Evolutionary conservation across 345 rosid species (phyloP).

Genomic region (Arabidopsis arenosa): DNA sequence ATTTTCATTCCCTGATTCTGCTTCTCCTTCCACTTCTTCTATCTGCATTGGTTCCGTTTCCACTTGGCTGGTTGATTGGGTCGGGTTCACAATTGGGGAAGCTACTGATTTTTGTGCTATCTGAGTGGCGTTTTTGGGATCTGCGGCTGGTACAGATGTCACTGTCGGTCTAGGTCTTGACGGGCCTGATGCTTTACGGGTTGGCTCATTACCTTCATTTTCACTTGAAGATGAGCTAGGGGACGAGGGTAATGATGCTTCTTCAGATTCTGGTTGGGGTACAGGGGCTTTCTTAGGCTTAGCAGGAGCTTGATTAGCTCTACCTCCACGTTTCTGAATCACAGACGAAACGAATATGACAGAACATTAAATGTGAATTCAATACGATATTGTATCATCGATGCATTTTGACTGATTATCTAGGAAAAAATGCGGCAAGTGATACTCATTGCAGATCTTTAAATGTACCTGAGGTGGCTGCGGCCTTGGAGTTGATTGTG

Average conservation of each 20-base stretch:
- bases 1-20: constrained; percentile 44
- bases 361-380: neutral
- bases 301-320: constrained; percentile 52
- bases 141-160: constrained; percentile 40
- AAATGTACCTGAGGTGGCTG: constrained; percentile 53
- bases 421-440: neutral
- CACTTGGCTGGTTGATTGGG: constrained; percentile 44
- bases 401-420: neutral
- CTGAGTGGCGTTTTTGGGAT: constrained; percentile 35
- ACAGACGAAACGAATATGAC: constrained; percentile 7
- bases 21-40: constrained; percentile 43
- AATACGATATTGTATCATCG: neutral
- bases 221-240: constrained; percentile 81
- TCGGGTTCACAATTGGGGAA: constrained; percentile 48
- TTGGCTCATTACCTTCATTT: constrained; percentile 50
- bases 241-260: constrained; percentile 64
- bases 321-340: constrained; percentile 52
- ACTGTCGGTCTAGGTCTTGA: constrained; percentile 39
- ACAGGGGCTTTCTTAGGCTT: constrained; percentile 51
- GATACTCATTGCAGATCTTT: neutral
- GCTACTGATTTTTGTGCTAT: constrained; percentile 51
- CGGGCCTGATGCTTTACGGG: constrained; percentile 50
- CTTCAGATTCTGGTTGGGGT: constrained; percentile 53
- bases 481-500: constrained; percentile 54
- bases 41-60: constrained; percentile 58